These are phyloP conservation scores for Phalaenopsis equestris DNA, from an alignment of 106 monocot species.

Conservation along the genomic window DNA sequence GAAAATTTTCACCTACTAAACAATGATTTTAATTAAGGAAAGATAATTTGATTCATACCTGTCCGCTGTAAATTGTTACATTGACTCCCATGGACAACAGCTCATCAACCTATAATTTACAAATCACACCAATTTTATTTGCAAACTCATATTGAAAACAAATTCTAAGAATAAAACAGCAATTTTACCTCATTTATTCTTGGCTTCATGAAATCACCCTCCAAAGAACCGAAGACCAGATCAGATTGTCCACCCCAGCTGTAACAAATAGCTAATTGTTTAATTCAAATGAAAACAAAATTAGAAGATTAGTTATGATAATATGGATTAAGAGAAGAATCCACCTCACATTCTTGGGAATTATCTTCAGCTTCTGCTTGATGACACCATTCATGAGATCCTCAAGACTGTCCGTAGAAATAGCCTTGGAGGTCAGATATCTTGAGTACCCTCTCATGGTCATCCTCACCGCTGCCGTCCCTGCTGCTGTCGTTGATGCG, in stretches of 20 bases:
- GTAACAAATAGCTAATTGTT: conserved; percentile 1
- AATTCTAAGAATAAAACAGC: background rate
- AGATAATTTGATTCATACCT: conserved; percentile 37
- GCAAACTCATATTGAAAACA: background rate
- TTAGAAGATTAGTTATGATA: background rate
- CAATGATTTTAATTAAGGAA: background rate
- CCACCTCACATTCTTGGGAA: conserved; percentile 72
- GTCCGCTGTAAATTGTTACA: conserved; percentile 92
- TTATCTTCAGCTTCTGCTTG: conserved; percentile 67
- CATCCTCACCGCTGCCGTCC: background rate
- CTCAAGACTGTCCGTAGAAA: conserved; percentile 13
- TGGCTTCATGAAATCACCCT: conserved; percentile 83
- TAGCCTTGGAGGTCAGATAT: conserved; percentile 50
- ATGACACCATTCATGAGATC: conserved; percentile 69
- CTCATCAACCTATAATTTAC: conserved; percentile 69
- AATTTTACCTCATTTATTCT: conserved; percentile 72
- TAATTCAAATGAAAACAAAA: background rate
- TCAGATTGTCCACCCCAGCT: conserved; percentile 79
- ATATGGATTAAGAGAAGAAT: background rate
- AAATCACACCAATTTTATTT: background rate
- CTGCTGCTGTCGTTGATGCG: background rate
- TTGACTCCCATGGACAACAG: conserved; percentile 71
- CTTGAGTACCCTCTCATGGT: conserved; percentile 34
- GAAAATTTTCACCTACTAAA: background rate
- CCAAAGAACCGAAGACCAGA: conserved; percentile 48